These are phyloP conservation scores for Aspergillus funiculosus DNA, from an alignment of 495 filamentous ascomycete species.

Conservation along the genomic window DNA sequence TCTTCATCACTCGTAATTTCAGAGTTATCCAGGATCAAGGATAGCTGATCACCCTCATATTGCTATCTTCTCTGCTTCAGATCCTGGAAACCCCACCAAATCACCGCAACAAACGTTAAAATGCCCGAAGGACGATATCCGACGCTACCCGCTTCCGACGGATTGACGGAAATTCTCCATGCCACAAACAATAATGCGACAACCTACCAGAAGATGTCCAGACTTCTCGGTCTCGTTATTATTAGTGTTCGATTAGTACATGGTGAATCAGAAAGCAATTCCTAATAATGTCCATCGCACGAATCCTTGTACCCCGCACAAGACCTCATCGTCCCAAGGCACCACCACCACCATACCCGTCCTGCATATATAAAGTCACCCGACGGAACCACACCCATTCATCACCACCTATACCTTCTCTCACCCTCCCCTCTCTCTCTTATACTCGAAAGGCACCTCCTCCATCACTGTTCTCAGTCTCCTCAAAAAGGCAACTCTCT, in stretches of 20 bases:
- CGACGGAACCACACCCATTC: neutral
- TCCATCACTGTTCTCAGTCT: neutral
- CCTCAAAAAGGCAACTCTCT: neutral
- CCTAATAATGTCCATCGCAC: slow-evolving; percentile 4
- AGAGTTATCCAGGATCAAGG: no score
- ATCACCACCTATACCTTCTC: neutral
- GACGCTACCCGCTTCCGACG: slow-evolving; percentile 8
- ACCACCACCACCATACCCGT: no score
- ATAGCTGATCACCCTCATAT: no score
- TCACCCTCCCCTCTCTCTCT: neutral
- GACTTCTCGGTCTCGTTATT: no score
- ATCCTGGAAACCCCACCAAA: no score
- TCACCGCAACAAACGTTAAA: no score
- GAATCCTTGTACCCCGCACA: slow-evolving; percentile 9
- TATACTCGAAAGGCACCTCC: neutral
- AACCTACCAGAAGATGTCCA: no score
- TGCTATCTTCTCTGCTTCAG: no score
- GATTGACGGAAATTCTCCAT: slow-evolving; percentile 2
- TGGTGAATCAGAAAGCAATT: neutral
- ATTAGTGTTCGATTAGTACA: no score
- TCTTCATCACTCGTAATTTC: no score
- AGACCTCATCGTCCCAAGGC: neutral
- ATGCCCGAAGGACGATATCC: neutral
- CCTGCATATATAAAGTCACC: slow-evolving; percentile 6
- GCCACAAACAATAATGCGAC: neutral